Evolutionary conservation across 2,329 filamentous ascomycete genomes (phyloP), one percentile per base, ranked within the genome.

Genomic region (Leptographium lundbergii): DNA sequence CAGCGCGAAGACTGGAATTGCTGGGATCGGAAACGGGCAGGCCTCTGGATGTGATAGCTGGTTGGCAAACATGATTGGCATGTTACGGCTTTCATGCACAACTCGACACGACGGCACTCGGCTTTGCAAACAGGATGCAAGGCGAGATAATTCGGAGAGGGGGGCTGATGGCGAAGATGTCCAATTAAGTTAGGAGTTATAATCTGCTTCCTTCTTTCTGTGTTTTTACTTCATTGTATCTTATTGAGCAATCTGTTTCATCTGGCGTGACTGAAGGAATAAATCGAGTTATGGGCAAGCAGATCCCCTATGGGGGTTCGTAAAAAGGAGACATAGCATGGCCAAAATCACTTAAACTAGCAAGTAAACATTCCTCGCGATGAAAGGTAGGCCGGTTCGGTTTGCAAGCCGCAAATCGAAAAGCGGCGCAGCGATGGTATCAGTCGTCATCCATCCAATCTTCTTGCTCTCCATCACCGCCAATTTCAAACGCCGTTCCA

Each of bases 401-500:
- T 45, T 42, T 45, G 19, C 19, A 6, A n/a, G n/a, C 17, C 6
- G 42, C 7, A 45, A 22, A 53, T 9, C 6, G 34, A 22, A 53
- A 52, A n/a, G 17, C 6, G 19, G 17, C 7, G 4, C n/a, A 50
- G 24, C 50, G 39, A 10, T 22, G 7, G 11, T 10, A 42, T 62
- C 57, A 62, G 13, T 61, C 52, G 19, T 63, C 62, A 14, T 65
- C 63, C 34, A 60, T 58, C 64, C 64, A 65, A 3, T 39, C 57
- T 6, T 60, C 58, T 4, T 66, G 65, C 25, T 76, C 74, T 51
- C 73, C 60, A 5, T 57, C 58, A 1, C 34, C 59, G 47, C 82
- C 79, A 51, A 90, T 78, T 67, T 88, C 84, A 56, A 89, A 76
- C 48, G 76, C 87, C 24, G 87, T 88, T 2, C 86, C 91, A 22